phyloP scores from a whole-genome alignment of 352 stramenopile genomes.

The Pythium diclinum region DNA sequence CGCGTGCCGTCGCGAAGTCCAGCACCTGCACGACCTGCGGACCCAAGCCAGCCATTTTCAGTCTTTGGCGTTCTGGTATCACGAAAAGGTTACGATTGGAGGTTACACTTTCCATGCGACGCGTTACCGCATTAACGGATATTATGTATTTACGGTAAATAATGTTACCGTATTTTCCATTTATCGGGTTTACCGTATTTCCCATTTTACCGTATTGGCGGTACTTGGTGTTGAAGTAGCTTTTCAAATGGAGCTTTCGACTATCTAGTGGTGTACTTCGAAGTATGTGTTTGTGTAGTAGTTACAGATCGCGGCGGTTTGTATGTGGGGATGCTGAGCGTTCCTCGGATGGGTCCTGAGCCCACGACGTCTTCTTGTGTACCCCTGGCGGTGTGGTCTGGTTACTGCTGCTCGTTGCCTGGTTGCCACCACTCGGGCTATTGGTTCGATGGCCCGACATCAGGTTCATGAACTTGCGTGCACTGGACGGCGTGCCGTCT shows the following conservation, averaged over 20 bases:
- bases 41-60: constrained; percentile 40
- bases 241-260: too few relatives aligned
- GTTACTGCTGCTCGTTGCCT: background rate
- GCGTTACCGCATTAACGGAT: background rate
- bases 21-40: constrained; percentile 76
- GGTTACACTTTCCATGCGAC: constrained; percentile 7
- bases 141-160: background rate
- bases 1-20: constrained; percentile 65
- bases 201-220: too few relatives aligned
- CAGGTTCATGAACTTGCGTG: constrained; percentile 25
- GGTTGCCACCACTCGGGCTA: constrained; percentile 14
- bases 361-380: constrained; percentile 1
- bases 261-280: background rate
- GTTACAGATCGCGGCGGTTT: constrained; percentile 6
- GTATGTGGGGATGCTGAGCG: constrained; percentile 6
- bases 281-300: background rate
- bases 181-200: too few relatives aligned
- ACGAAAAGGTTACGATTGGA: background rate
- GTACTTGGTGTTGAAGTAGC: too few relatives aligned
- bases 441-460: constrained; percentile 9
- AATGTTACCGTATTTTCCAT: background rate
- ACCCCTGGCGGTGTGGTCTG: background rate
- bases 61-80: background rate
- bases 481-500: constrained; percentile 4
- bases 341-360: constrained; percentile 8